Conservation (phyloP, 2,329 filamentous ascomycete species). For the Annulohypoxylon truncatum region DNA sequence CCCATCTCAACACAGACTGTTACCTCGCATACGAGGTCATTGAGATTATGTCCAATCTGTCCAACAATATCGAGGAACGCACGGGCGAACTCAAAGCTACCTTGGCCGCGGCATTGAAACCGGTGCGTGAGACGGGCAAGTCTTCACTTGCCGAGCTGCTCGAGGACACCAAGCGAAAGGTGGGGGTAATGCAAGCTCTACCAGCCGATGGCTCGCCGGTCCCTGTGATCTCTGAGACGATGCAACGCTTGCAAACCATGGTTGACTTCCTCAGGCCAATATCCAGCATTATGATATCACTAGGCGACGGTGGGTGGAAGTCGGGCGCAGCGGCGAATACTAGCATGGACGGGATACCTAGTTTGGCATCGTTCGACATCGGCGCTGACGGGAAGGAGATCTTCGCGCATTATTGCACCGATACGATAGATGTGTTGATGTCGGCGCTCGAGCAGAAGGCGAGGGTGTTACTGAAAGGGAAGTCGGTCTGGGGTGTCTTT, state of each 20-base stretch:
- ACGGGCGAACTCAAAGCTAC: slow-evolving; percentile 88
- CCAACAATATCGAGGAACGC: slow-evolving; percentile 80
- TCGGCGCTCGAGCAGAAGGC: slow-evolving; percentile 80
- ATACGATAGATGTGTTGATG: slow-evolving; percentile 87
- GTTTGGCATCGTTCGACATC: slow-evolving; percentile 84
- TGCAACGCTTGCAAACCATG: slow-evolving; percentile 88
- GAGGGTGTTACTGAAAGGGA: slow-evolving; percentile 77
- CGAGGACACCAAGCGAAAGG: slow-evolving; percentile 81
- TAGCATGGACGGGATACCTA: slow-evolving; percentile 73
- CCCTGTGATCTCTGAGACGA: slow-evolving; percentile 82
- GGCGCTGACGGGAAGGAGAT: slow-evolving; percentile 88
- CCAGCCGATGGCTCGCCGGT: slow-evolving; percentile 83
- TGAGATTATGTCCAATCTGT: slow-evolving; percentile 85
- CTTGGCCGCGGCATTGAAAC: slow-evolving; percentile 86
- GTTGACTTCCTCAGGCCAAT: slow-evolving; percentile 87
- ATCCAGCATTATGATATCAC: slow-evolving; percentile 87
- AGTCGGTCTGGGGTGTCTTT: slow-evolving; percentile 86
- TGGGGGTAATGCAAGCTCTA: slow-evolving; percentile 72
- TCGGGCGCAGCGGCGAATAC: slow-evolving; percentile 61
- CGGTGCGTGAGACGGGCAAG: slow-evolving; percentile 92
- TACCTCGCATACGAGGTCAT: slow-evolving; percentile 96
- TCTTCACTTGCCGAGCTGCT: slow-evolving; percentile 83
- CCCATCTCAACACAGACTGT: slow-evolving; percentile 88
- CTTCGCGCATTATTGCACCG: slow-evolving; percentile 88
- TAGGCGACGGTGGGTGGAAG: slow-evolving; percentile 94